Evolutionary conservation across 139 green algal species (phyloP).

Genomic region (Chlorella vulgaris): DNA sequence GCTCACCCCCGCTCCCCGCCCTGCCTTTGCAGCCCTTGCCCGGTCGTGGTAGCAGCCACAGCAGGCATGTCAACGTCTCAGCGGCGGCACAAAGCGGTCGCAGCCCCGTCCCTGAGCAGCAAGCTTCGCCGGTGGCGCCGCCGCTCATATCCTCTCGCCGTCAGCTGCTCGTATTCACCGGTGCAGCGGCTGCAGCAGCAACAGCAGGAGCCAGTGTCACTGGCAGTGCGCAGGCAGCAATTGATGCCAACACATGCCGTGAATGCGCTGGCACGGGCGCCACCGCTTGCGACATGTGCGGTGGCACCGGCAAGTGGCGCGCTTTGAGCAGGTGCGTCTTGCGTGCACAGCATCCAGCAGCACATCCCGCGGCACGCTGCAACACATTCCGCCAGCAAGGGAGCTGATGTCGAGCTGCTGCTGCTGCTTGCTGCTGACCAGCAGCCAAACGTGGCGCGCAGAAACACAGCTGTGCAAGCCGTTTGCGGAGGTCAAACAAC

Average conservation of each 20-base stretch:
- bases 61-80: neutral
- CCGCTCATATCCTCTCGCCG: constrained; percentile 37
- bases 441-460: too few relatives aligned
- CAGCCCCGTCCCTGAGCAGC: neutral
- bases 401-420: neutral
- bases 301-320: constrained; percentile 97
- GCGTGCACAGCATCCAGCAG: too few relatives aligned
- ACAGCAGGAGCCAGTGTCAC: neutral
- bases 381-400: too few relatives aligned
- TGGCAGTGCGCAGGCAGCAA: constrained; percentile 2
- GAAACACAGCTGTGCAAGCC: too few relatives aligned
- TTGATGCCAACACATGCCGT: constrained; percentile 54
- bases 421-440: too few relatives aligned
- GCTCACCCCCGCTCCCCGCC: neutral
- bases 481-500: too few relatives aligned
- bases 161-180: constrained; percentile 41
- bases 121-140: neutral
- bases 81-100: neutral
- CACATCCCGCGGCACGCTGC: too few relatives aligned
- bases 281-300: constrained; percentile 96
- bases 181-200: constrained; percentile 16
- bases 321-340: constrained; percentile 76
- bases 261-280: constrained; percentile 86
- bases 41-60: neutral
- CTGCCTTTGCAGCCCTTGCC: neutral